A percentile compares a stretch with the other conserved stretches of the same genome.
Evolutionary conservation across 805 yeast genomes (phyloP).

Genomic region (Yarrowia phangngaensis): DNA sequence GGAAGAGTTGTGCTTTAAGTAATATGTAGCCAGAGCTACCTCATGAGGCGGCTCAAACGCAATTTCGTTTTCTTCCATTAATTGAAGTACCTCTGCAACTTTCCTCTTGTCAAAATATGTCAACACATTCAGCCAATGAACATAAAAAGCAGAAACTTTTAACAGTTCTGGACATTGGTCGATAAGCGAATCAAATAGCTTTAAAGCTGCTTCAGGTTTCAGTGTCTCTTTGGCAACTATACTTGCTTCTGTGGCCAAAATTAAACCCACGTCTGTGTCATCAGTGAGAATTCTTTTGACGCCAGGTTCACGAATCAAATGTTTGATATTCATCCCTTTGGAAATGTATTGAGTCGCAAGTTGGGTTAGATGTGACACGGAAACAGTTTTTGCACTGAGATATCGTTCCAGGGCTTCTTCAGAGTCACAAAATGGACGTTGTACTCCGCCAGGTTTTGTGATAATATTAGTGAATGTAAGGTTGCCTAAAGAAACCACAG

Average conservation of each 20-base stretch:
- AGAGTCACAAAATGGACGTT: conserved; percentile 14
- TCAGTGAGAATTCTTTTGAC: neutral
- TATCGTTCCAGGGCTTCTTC: neutral
- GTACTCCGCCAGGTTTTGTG: conserved; percentile 6
- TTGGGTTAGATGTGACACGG: neutral
- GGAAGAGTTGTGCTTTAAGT: conserved; percentile 1
- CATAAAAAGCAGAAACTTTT: neutral
- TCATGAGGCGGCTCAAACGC: neutral
- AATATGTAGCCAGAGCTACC: conserved; percentile 8
- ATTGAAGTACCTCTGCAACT: neutral
- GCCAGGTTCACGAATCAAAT: neutral
- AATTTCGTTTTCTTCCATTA: conserved; percentile 3
- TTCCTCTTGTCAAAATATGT: neutral
- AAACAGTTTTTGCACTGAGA: neutral
- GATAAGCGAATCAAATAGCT: neutral
- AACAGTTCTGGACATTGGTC: neutral
- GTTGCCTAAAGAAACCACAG: conserved; percentile 1
- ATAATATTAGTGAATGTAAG: conserved; percentile 18
- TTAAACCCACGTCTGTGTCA: conserved; percentile 6
- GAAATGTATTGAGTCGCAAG: neutral
- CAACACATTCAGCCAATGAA: conserved; percentile 16
- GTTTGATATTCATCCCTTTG: neutral
- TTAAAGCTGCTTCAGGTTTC: neutral
- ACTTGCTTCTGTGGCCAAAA: conserved; percentile 11
- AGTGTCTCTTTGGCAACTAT: conserved; percentile 1